Evolutionary conservation across 2,329 filamentous ascomycete genomes (phyloP), one percentile per base, ranked within the genome.

Genomic region (Thielaviopsis punctulata): DNA sequence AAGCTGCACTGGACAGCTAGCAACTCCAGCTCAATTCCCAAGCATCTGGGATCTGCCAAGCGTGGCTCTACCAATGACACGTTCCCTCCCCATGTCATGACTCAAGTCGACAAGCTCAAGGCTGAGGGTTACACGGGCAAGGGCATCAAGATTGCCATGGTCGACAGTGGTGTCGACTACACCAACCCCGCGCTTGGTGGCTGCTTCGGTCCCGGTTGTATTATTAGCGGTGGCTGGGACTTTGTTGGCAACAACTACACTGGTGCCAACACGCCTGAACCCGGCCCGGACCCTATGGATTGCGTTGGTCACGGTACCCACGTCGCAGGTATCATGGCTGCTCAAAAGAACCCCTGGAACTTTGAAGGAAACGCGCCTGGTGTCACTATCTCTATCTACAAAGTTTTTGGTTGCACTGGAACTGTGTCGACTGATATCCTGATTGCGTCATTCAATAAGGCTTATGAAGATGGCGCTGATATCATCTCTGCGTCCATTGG

Each of bases 121-220:
- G 65, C 62, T 3, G 60, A 64, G 27, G 70, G 70, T 7, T 61
- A 69, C n/a, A 70, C 65, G 1, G 71, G 72, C 19, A 65, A 68
- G 41, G 70, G 71, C 1, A 59, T 70, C 25, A 65, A 64, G 21
- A 62, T 74, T 18, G 70, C 62, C 4, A 60, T 73, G 25, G 61
- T 72, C 45, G 66, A 71, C 54, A 60, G 58, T 0, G 60, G 61
- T 4, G 62, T 75, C 23, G 73, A 76, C 58, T 75, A 75, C 58
- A 64, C 59, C 8, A 72, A 73, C 54, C 71, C 71, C 12, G 69
- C 70, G 7, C 66, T 77, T 1, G 73, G 73, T 12, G 72, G 72
- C 3, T 70, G 72, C 49, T 76, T 75, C 55, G 73, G 73, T 2
- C 58, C 64, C 15, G 72, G 70, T 0, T 73, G 66, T 56, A 63